Evolutionary conservation across 2,329 filamentous ascomycete genomes (phyloP).

Genomic region (Monosporascus sp.): DNA sequence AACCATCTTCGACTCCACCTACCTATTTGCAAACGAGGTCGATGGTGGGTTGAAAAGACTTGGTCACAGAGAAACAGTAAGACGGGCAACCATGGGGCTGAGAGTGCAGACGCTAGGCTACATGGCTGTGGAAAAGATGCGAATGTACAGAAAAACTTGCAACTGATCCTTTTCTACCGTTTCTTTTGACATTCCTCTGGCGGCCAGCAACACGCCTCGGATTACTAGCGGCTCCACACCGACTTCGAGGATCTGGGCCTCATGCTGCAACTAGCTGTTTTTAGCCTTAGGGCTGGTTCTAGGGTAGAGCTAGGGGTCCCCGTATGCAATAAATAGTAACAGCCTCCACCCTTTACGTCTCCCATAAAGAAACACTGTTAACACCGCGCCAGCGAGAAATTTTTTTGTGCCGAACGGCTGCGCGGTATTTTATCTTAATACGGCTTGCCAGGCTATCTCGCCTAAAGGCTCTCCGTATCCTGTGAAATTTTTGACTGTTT

Average conservation of each 20-base stretch:
- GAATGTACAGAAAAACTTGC: not conserved
- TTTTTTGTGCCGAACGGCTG: too few species aligned
- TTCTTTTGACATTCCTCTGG: not conserved
- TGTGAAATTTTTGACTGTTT: too few species aligned
- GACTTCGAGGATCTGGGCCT: too few species aligned
- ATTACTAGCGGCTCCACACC: too few species aligned
- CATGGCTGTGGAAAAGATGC: not conserved
- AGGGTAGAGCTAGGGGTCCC: not conserved
- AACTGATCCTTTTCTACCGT: not conserved
- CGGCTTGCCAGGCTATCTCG: too few species aligned
- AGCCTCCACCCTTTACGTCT: not conserved
- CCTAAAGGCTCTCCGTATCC: too few species aligned
- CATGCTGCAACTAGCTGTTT: not conserved
- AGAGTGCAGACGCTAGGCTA: not conserved
- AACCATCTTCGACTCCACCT: too few species aligned
- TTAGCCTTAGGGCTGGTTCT: not conserved
- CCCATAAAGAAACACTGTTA: not conserved
- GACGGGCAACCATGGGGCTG: not conserved
- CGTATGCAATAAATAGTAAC: not conserved
- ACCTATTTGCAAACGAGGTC: too few species aligned
- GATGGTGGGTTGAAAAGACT: not conserved
- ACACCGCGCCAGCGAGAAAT: too few species aligned
- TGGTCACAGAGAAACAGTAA: not conserved
- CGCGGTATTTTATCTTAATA: too few species aligned
- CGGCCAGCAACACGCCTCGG: not conserved